A percentile compares a stretch with the other conserved stretches of the same genome.
These are phyloP conservation scores for Blastobotrys illinoisensis DNA, from an alignment of 1,139 yeast species.

Conservation along the genomic window DNA sequence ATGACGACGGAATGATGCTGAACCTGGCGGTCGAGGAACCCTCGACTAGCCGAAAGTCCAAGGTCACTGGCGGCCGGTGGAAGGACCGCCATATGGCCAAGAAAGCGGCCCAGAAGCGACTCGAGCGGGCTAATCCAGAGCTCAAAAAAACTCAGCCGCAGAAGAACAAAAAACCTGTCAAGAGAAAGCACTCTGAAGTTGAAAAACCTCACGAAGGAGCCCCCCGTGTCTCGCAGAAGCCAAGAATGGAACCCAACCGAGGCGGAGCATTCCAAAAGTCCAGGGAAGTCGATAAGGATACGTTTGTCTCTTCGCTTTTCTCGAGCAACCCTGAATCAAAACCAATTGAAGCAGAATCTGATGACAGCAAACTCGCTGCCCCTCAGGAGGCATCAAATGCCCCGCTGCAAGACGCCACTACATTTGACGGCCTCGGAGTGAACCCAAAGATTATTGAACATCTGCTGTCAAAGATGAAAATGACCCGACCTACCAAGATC, in stretches of 20 bases:
- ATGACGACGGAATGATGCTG: slow-evolving; percentile 57
- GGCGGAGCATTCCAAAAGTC: slow-evolving; percentile 5
- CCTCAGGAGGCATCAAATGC: slow-evolving; percentile 71
- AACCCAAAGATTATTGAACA: slow-evolving; percentile 49
- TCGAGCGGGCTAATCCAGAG: slow-evolving; percentile 14
- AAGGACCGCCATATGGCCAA: slow-evolving; percentile 59
- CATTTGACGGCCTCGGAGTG: slow-evolving; percentile 69
- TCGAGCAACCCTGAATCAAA: slow-evolving; percentile 50
- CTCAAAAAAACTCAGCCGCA: not conserved
- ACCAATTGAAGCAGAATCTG: slow-evolving; percentile 20
- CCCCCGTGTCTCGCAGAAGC: slow-evolving; percentile 3
- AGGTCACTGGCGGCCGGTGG: slow-evolving; percentile 69
- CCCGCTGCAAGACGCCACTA: slow-evolving; percentile 61
- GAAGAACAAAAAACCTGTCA: not conserved
- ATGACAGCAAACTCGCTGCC: slow-evolving; percentile 26
- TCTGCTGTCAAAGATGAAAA: slow-evolving; percentile 52
- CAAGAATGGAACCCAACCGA: not conserved
- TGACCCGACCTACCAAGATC: slow-evolving; percentile 75
- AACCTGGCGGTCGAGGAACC: slow-evolving; percentile 49
- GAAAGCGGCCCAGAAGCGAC: slow-evolving; percentile 27
- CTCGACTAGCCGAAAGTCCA: slow-evolving; percentile 17
- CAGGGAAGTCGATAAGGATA: slow-evolving; percentile 29
- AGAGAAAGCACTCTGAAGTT: slow-evolving; percentile 1
- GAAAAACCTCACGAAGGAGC: not conserved
- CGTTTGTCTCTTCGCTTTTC: slow-evolving; percentile 80